phyloP scores from a whole-genome alignment of 2,329 filamentous ascomycete genomes.

The Calonectria montana region DNA sequence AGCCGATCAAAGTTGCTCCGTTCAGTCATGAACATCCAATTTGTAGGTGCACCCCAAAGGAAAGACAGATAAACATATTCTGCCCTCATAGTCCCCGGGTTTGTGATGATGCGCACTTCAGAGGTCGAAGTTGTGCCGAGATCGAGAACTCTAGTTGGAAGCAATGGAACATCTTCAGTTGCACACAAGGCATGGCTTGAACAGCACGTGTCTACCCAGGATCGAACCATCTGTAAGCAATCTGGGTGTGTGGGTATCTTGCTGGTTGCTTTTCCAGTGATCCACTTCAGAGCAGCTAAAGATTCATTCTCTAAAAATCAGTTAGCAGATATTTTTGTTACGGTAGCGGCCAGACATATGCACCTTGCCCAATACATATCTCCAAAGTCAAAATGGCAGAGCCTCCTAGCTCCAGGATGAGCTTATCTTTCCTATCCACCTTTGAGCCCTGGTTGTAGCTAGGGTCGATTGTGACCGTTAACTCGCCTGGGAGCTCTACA shows the following conservation, averaged over 20 bases:
- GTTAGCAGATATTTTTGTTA: neutral
- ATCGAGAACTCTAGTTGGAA: neutral
- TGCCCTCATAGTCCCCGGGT: neutral
- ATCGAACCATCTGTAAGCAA: neutral
- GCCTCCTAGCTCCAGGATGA: neutral
- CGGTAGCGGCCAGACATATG: neutral
- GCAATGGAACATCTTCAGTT: neutral
- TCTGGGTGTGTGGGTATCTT: neutral
- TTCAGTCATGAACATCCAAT: too few relatives aligned
- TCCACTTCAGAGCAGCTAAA: neutral
- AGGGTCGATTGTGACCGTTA: neutral
- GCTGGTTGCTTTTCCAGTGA: neutral
- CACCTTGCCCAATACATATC: neutral
- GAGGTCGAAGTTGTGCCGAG: neutral
- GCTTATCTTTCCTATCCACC: neutral
- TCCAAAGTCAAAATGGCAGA: neutral
- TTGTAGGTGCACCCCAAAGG: too few relatives aligned
- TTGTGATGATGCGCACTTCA: neutral
- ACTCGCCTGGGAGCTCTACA: neutral
- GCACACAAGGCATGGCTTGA: neutral
- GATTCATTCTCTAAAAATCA: neutral
- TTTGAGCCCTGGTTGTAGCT: neutral
- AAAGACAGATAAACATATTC: neutral
- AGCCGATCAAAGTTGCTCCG: neutral
- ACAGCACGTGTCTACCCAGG: neutral